Conservation (phyloP, 306 rosid species). For the Alnus rubra region DNA sequence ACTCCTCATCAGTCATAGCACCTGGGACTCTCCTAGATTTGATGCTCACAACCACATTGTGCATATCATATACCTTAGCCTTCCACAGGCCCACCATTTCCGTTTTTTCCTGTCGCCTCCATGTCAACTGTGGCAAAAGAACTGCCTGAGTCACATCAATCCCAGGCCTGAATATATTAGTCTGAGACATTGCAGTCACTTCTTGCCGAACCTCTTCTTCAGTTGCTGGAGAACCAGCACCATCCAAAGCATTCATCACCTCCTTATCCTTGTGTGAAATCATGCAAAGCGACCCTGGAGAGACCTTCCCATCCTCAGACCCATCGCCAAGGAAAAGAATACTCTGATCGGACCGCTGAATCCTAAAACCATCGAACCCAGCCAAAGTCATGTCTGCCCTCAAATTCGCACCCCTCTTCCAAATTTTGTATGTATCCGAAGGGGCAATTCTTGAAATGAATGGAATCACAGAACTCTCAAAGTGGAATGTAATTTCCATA, state of each 20-base stretch:
- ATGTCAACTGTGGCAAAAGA: conserved; percentile 90
- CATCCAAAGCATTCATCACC: conserved; percentile 90
- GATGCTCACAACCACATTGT: conserved; percentile 91
- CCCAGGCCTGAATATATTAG: conserved; percentile 95
- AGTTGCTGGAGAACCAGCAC: conserved; percentile 77
- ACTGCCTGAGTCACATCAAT: conserved; percentile 97
- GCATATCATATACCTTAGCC: conserved; percentile 98
- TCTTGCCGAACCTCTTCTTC: conserved; percentile 95
- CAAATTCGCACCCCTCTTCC: conserved; percentile 97
- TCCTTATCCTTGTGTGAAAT: conserved; percentile 90
- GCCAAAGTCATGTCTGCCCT: conserved; percentile 99
- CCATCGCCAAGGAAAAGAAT: conserved; percentile 91
- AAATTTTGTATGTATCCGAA: conserved; percentile 92
- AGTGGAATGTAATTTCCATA: conserved; percentile 97
- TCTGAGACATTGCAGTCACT: conserved; percentile 91
- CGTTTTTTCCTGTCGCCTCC: conserved; percentile 94
- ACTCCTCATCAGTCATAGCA: conserved; percentile 92
- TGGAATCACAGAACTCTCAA: conserved; percentile 98
- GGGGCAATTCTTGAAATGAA: conserved; percentile 97
- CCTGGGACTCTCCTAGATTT: conserved; percentile 96
- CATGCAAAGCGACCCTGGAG: conserved; percentile 91
- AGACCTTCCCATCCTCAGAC: conserved; percentile 79
- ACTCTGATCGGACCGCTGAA: conserved; percentile 95
- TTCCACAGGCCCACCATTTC: conserved; percentile 91
- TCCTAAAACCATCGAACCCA: conserved; percentile 94